phyloP scores from a whole-genome alignment of 768 basidiomycete genomes.

The Rossbeevera mucosa region DNA sequence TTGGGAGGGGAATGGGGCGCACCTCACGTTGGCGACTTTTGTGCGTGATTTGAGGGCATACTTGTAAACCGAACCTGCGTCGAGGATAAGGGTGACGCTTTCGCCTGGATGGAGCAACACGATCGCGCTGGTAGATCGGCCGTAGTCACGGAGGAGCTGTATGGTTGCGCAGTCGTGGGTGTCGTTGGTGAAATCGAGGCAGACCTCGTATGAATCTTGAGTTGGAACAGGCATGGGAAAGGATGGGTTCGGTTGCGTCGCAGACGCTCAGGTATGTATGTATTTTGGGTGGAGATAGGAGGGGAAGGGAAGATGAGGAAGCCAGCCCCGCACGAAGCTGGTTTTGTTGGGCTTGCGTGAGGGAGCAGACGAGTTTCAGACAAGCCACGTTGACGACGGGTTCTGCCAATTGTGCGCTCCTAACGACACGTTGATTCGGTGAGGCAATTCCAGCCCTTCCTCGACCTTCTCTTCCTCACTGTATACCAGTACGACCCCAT shows the following conservation, averaged over 20 bases:
- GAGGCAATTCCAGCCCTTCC: conserved; percentile 24
- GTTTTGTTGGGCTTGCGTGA: conserved; percentile 34
- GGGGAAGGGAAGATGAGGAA: conserved; percentile 14
- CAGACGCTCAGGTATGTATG: conserved; percentile 30
- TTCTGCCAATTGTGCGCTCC: conserved; percentile 23
- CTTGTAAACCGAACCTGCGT: conserved; percentile 63
- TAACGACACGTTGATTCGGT: conserved; percentile 30
- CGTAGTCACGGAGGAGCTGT: conserved; percentile 63
- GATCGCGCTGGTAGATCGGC: conserved; percentile 47
- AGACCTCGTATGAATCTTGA: conserved; percentile 54
- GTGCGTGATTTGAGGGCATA: conserved; percentile 64
- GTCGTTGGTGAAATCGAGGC: conserved; percentile 67
- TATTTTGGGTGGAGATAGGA: conserved; percentile 15
- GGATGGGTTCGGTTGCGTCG: conserved; percentile 13
- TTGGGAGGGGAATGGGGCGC: conserved; percentile 23
- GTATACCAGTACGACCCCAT: too few relatives aligned
- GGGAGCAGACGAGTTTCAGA: conserved; percentile 26
- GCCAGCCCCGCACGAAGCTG: conserved; percentile 23
- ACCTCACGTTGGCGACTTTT: conserved; percentile 70
- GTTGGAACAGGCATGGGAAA: conserved; percentile 54
- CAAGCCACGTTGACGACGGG: conserved; percentile 23
- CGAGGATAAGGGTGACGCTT: conserved; percentile 60
- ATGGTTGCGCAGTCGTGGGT: conserved; percentile 60
- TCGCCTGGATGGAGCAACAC: conserved; percentile 60
- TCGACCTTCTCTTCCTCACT: conserved; percentile 33